Base-by-base conservation (phyloP, 768 basidiomycete genomes). In the Russula brevipes region DNA sequence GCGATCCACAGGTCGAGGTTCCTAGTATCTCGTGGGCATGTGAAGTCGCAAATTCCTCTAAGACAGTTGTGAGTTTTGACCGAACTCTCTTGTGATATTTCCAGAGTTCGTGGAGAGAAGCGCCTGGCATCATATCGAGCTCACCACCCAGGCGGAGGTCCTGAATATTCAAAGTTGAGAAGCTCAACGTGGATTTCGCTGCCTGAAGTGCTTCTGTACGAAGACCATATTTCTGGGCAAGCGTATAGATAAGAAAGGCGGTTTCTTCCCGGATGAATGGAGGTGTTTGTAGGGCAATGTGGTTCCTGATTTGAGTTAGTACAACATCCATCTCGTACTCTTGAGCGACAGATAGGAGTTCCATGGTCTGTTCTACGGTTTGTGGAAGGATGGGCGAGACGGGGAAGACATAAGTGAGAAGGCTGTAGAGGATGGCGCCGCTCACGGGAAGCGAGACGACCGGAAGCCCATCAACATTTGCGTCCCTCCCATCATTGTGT, bases 171-270 rank as follows among this genome's bases (percentile, higher is more conserved):
- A 62, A 42, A 33, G 7, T n/a, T 7, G 54, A 41, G 5, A 51
- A 31, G 10, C 24, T 33, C 35, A 62, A 31, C 0, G 55, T 57
- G 41, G 16, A 51, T 24, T 24, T 46, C 9, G 60, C 60, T 0
- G 60, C 60, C 5, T 61, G 44, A n/a, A 55, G 53, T 31, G 42
- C 39, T 49, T 61, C 60, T n/a, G 30, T 11, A 24, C 47, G 60
- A 51, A 61, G 54, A 16, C 41, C 49, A 36, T 56, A 24, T 36
- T 44, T 51, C 14, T 62, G 55, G 0, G 61, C 31, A 11, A 62
- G 54, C 9, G 49, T 24, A 31, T 55, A 61, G 14, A 61, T 8
- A 12, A 31, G 3, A 10, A 56, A 41, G 11, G 60, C 54, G 8
- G 24, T 35, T 3, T 56, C 60, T 11, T 42, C 14, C 9, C 3